phyloP scores from a whole-genome alignment of 257 asterid genomes.

The Nicotiana attenuata region DNA sequence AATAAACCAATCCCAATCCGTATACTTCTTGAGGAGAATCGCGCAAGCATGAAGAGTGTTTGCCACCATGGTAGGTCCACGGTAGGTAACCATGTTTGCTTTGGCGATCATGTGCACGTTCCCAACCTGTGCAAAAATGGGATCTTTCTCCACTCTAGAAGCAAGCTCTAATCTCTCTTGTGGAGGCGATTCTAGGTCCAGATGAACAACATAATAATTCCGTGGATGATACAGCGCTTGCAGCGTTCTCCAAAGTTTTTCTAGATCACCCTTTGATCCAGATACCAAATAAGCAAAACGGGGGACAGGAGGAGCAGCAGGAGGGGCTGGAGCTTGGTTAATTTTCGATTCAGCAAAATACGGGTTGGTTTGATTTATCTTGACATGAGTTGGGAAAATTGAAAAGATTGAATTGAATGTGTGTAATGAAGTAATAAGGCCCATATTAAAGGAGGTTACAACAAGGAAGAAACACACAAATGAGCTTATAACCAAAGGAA shows the following conservation, averaged over 20 bases:
- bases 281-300: conserved; percentile 82
- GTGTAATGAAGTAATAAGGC: conserved; percentile 52
- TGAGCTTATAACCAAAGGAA: conserved; percentile 64
- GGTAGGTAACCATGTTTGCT: conserved; percentile 88
- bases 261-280: conserved; percentile 83
- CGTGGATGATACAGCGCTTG: conserved; percentile 77
- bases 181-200: conserved; percentile 76
- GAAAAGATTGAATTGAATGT: conserved; percentile 55
- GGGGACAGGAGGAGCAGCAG: conserved; percentile 52
- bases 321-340: conserved; percentile 41
- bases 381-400: conserved; percentile 40
- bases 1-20: conserved; percentile 98
- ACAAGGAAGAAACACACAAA: conserved; percentile 51
- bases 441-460: conserved; percentile 68
- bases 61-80: conserved; percentile 96
- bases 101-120: conserved; percentile 66
- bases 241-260: conserved; percentile 86
- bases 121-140: conserved; percentile 49
- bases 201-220: conserved; percentile 82
- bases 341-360: conserved; percentile 41
- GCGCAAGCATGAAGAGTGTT: conserved; percentile 97
- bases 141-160: conserved; percentile 46
- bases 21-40: conserved; percentile 61
- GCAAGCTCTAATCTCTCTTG: conserved; percentile 72
- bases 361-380: conserved; percentile 28